phyloP scores from a whole-genome alignment of 2,329 filamentous ascomycete species.

The Colletotrichum phormii region DNA sequence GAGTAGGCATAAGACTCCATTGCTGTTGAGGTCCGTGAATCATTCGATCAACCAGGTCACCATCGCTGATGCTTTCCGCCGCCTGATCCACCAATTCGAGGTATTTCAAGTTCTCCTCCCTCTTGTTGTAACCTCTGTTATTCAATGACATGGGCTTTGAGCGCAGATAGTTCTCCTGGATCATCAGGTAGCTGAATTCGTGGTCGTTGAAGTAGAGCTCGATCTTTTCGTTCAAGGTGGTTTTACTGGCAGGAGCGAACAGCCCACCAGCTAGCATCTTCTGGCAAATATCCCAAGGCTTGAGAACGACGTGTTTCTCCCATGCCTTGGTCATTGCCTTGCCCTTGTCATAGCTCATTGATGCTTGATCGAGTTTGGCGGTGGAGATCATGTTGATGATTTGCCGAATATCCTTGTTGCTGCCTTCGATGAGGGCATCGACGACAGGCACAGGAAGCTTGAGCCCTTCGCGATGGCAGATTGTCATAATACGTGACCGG shows the following conservation, averaged over 20 bases:
- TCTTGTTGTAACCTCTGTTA: constrained; percentile 67
- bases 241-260: constrained; percentile 84
- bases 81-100: constrained; percentile 89
- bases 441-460: constrained; percentile 87
- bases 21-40: constrained; percentile 98
- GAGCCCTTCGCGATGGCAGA: constrained; percentile 90
- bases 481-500: constrained; percentile 91
- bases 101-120: constrained; percentile 81
- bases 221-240: constrained; percentile 95
- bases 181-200: constrained; percentile 96
- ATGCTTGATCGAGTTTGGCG: constrained; percentile 85
- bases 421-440: constrained; percentile 94
- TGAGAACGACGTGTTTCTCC: constrained; percentile 97
- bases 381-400: constrained; percentile 99
- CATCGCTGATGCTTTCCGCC: constrained; percentile 96
- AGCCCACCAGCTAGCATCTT: constrained; percentile 91
- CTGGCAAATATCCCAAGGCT: constrained; percentile 97
- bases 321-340: constrained; percentile 97
- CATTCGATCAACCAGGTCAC: constrained; percentile 96
- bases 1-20: constrained; percentile 97
- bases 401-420: constrained; percentile 94
- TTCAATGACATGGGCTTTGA: constrained; percentile 78
- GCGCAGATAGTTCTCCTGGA: constrained; percentile 96
- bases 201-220: constrained; percentile 99
- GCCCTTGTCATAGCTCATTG: constrained; percentile 85